phyloP scores from a whole-genome alignment of 768 basidiomycete species.

The Boletus sensibilis region DNA sequence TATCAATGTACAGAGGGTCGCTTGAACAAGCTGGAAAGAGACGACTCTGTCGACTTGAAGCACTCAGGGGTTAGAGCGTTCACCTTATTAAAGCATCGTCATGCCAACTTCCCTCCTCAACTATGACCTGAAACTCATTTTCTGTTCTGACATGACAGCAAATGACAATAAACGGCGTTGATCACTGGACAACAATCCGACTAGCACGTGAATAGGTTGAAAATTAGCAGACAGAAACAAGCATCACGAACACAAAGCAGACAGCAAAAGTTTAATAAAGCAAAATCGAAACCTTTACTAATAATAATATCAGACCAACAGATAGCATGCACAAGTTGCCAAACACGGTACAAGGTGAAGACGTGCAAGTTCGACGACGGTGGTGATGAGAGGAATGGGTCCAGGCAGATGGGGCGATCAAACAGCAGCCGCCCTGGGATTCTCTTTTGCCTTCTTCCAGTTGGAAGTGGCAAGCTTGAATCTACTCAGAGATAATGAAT shows the following conservation, averaged over 20 bases:
- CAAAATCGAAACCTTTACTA: conserved; percentile 28
- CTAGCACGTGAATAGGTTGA: conserved; percentile 15
- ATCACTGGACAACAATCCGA: conserved; percentile 1
- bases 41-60: not conserved
- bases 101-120: conserved; percentile 3
- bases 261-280: conserved; percentile 19
- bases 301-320: conserved; percentile 31
- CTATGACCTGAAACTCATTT: not conserved
- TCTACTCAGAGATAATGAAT: conserved; percentile 33
- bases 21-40: conserved; percentile 30
- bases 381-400: conserved; percentile 5
- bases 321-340: conserved; percentile 14
- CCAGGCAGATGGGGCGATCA: conserved; percentile 17
- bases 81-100: conserved; percentile 1
- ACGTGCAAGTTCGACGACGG: conserved; percentile 8
- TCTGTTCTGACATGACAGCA: not conserved
- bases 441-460: conserved; percentile 76
- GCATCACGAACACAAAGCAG: conserved; percentile 3
- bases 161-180: not conserved
- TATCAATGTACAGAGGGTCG: conserved; percentile 6
- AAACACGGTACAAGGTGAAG: conserved; percentile 18
- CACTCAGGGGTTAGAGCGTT: conserved; percentile 19
- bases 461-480: conserved; percentile 74
- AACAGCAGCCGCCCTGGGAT: conserved; percentile 43
- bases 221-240: conserved; percentile 7